Conservation (phyloP, 2,329 filamentous ascomycete genomes). For the Eutypella sp. region DNA sequence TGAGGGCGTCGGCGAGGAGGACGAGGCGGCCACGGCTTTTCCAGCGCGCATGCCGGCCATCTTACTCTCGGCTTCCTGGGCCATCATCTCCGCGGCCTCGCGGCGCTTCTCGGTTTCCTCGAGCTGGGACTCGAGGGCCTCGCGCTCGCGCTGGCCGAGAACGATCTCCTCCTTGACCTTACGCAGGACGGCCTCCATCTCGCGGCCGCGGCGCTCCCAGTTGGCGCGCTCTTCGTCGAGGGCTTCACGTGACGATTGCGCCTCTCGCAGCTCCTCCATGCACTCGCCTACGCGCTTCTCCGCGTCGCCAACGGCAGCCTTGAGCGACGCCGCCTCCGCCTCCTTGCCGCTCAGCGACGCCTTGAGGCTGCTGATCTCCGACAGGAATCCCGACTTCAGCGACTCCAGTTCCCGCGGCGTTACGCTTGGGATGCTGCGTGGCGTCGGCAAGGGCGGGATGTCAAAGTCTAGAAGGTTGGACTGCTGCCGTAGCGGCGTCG, state of each 20-base stretch:
- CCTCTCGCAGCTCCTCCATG: slow-evolving; percentile 77
- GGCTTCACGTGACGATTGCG: slow-evolving; percentile 64
- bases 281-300: slow-evolving; percentile 88
- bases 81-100: slow-evolving; percentile 69
- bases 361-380: slow-evolving; percentile 90
- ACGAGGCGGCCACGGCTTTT: slow-evolving; percentile 39
- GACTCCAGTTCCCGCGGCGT: slow-evolving; percentile 90
- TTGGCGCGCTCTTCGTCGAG: slow-evolving; percentile 69
- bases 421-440: slow-evolving; percentile 83
- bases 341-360: slow-evolving; percentile 90
- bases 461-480: slow-evolving; percentile 82
- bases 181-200: slow-evolving; percentile 77
- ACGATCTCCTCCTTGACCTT: slow-evolving; percentile 80
- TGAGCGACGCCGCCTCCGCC: slow-evolving; percentile 82
- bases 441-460: slow-evolving; percentile 88
- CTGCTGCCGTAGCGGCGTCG: slow-evolving; percentile 50
- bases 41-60: slow-evolving; percentile 68
- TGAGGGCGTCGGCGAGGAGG: slow-evolving; percentile 16
- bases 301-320: slow-evolving; percentile 81
- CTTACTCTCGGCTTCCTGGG: slow-evolving; percentile 70
- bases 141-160: slow-evolving; percentile 71
- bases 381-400: slow-evolving; percentile 83
- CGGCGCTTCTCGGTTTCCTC: slow-evolving; percentile 72
- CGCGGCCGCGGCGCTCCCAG: slow-evolving; percentile 79
- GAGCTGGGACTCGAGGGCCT: slow-evolving; percentile 69